Base-by-base conservation (phyloP, 768 basidiomycete genomes). In the Leccinum sublutescens region DNA sequence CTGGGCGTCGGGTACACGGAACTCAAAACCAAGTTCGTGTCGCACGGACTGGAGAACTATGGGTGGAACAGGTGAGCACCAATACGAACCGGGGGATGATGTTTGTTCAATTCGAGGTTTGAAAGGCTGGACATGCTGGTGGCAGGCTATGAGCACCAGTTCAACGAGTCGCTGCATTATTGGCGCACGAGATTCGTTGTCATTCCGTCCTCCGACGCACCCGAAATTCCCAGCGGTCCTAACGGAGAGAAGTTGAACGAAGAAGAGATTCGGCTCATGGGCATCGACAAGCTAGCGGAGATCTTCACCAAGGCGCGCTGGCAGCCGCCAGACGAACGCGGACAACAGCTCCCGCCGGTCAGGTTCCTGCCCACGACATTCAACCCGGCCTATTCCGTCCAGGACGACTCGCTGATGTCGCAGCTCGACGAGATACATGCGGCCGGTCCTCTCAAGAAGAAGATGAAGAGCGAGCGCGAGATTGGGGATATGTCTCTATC, bases 141-240 rank as follows among this genome's bases (percentile, higher is more conserved):
- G 4, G 87, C 88, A 34, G 89, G 91, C 1, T 90, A 93, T 65
- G 89, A 93, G 67, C 85, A 86, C 60, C 80, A 88, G 53, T 87
- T 91, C 70, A 85, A 85, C 66, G 91, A 93, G 60, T 87, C 89
- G 2, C 78, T 95, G 33, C 85, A 91, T 50, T 96, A 96, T 66
- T 97, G 96, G 93, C 83, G 95, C 12, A 98, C 95, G 0, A 82
- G 95, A 21, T 97, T 97, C 71, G 81, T 98, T 25, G 86, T 99
- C 19, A 90, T 99, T 29, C 96, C 96, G 0, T 88, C 93, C 0
- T 78, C 83, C 14, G 89, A 92, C 38, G 80, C 85, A 59, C 93
- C 83, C 4, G 75, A 79, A 34, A 69, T 79, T 2, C 80, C 76
- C 48, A 75, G 78, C 12, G 85, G 86, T 0, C 80, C 88, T 0